Percentiles rank a stretch among this genome's conserved stretches.
Evolutionary conservation across 306 rosid genomes (phyloP).

Genomic region (Hippophae rhamnoides): DNA sequence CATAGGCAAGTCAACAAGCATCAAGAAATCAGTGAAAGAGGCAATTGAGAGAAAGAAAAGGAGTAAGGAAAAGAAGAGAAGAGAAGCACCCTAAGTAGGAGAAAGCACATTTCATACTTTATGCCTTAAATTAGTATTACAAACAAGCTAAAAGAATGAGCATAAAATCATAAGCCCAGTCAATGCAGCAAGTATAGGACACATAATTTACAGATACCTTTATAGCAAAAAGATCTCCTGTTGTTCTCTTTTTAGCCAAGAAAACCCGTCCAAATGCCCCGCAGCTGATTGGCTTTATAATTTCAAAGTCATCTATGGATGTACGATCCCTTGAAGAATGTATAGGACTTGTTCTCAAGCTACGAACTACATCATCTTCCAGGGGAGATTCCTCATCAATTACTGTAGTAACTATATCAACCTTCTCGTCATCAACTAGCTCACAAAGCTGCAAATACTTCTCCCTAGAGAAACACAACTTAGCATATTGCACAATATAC

Average conservation of each 20-base stretch:
- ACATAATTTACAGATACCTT: constrained; percentile 41
- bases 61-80: too few relatives aligned
- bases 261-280: constrained; percentile 99
- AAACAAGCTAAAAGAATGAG: background rate
- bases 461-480: constrained; percentile 56
- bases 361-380: constrained; percentile 87
- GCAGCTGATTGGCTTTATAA: constrained; percentile 92
- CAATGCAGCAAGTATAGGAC: background rate
- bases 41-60: too few relatives aligned
- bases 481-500: constrained; percentile 11
- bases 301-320: constrained; percentile 90
- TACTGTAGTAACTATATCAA: constrained; percentile 59
- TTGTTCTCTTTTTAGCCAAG: constrained; percentile 93
- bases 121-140: too few relatives aligned
- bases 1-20: too few relatives aligned
- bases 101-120: too few relatives aligned
- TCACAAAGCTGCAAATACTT: constrained; percentile 95
- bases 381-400: constrained; percentile 83
- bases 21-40: too few relatives aligned
- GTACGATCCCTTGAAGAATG: constrained; percentile 91
- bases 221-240: constrained; percentile 97
- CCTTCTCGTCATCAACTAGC: constrained; percentile 84
- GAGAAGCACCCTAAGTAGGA: too few relatives aligned
- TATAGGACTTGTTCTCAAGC: constrained; percentile 89
- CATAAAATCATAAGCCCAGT: background rate